Base-by-base conservation (phyloP, 2,329 filamentous ascomycete species). In the Pseudogymnoascus sp. region DNA sequence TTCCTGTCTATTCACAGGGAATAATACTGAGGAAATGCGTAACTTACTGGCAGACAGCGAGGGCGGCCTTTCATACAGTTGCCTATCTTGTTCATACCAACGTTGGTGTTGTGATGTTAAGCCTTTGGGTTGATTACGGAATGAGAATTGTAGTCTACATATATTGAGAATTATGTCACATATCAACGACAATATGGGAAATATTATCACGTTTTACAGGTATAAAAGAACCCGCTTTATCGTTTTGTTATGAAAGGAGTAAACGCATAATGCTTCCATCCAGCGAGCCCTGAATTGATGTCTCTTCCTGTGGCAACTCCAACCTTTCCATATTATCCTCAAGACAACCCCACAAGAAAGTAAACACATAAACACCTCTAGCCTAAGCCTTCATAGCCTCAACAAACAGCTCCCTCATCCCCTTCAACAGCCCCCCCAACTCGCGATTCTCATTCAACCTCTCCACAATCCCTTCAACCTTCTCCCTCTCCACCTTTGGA, bases 391-490 rank as follows among this genome's bases (percentile, higher is more conserved):
- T 85, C 75, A 87, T 80, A 16, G 83, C 82, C 72, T 88, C 85
- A 0, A 86, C 84, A 76, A 94, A 93, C 63, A 93, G 72, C 74
- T 89, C 86, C 68, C 90, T 81, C 89, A 95, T 94, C 2, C 87
- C 88, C 78, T 93, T 94, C 63, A 94, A 76, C 72, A 94, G 80
- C 41, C 81, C 78, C 4, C 83, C 83, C 70, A 95, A 72, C 72
- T 92, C 89, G 68, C 89, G 81, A 59, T 81, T 84, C 79, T 97
- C 92, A 71, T 96, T 96, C 63, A 97, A 81, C 71, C 81, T 81
- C 66, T 95, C 90, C 62, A 92, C 74, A 58, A 94, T 87, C 72
- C 82, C 81, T 62, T 94, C 90, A 45, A 94, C 83, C 68, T 87
- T 87, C 66, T 92, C 90, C 65, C 82, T 79, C 72, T 95, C 90